Base-by-base conservation (phyloP, 176 grass and related monocot genomes). In the Aegilops umbellulata region DNA sequence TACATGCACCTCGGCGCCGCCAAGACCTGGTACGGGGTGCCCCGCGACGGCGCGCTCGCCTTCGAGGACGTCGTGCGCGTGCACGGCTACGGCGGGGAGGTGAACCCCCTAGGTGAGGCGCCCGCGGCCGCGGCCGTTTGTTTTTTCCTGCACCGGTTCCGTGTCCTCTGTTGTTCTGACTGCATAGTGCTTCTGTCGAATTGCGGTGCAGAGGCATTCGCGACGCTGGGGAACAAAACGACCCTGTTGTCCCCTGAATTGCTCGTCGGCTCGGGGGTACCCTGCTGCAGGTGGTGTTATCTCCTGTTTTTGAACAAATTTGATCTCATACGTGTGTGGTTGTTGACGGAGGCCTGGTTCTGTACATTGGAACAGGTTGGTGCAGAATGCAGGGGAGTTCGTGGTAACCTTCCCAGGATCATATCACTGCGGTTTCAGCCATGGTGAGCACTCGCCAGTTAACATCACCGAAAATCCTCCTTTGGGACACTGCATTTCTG, bases 371-470 rank as follows among this genome's bases (percentile, higher is more conserved):
- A 58, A 82, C 89, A 98, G 97, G 92, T 94, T 99, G 86, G 90
- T 99, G 81, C 97, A 99, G 90, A 93, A 99, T 93, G 87, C 90
- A 87, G 97, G 94, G 72, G 97, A 99, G 30, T 99, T 99, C 46
- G 97, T 99, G 62, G 92, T 99, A 82, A 99, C 97, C 73, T 99
- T 99, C 70, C 92, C 97, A 3, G 94, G 97, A 85, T 81, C 94
- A 84, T 99, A 99, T 88, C 94, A 99, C 91, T 39, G 80, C 2
- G 97, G 94, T 57, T 96, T 99, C 77, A 94, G 88, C 41, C 97
- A 94, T 65, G 97, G 97, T 96, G 83, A 83, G 87, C 60, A 17
- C 38, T 87, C 15, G 72, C 65, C 34, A 74, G 39, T 67, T 76
- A 55, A 7, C 38, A 66, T 83, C 64, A 41, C 53, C 64, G 17